These are phyloP conservation scores for Leptosphaerulina australis DNA, from an alignment of 2,329 filamentous ascomycete genomes.

Conservation along the genomic window DNA sequence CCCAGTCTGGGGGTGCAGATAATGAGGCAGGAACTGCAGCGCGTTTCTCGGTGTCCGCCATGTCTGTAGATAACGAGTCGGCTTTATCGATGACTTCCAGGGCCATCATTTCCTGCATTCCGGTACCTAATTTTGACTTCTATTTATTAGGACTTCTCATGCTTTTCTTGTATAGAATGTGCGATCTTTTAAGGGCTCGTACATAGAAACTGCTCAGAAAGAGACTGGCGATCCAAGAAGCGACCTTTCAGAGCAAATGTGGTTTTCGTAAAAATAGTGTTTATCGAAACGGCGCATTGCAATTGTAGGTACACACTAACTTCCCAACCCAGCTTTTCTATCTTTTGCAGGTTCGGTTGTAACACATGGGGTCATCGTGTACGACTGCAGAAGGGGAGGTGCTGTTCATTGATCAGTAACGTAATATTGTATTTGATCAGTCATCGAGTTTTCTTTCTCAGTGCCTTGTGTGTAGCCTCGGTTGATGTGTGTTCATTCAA, in stretches of 20 bases:
- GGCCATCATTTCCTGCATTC: background rate
- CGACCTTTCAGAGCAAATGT: too few species aligned
- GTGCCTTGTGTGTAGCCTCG: background rate
- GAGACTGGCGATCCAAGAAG: too few species aligned
- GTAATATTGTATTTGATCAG: slow-evolving; percentile 9
- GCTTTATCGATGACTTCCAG: background rate
- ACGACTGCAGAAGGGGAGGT: background rate
- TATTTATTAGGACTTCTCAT: background rate
- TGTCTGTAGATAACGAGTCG: slow-evolving; percentile 1
- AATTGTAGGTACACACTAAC: background rate
- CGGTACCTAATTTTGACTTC: background rate
- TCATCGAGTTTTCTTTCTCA: background rate
- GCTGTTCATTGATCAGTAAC: background rate
- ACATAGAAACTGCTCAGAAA: too few species aligned
- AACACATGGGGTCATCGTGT: background rate
- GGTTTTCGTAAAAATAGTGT: background rate
- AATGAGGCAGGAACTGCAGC: background rate
- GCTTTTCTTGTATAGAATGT: too few species aligned
- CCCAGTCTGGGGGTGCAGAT: slow-evolving; percentile 32
- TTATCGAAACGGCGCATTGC: background rate
- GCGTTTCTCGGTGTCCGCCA: slow-evolving; percentile 11
- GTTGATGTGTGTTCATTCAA: background rate
- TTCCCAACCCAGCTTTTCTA: background rate
- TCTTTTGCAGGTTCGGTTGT: background rate
- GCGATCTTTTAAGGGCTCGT: too few species aligned